Conservation (phyloP, 2,329 filamentous ascomycete genomes). For the Xylariaceae sp. region DNA sequence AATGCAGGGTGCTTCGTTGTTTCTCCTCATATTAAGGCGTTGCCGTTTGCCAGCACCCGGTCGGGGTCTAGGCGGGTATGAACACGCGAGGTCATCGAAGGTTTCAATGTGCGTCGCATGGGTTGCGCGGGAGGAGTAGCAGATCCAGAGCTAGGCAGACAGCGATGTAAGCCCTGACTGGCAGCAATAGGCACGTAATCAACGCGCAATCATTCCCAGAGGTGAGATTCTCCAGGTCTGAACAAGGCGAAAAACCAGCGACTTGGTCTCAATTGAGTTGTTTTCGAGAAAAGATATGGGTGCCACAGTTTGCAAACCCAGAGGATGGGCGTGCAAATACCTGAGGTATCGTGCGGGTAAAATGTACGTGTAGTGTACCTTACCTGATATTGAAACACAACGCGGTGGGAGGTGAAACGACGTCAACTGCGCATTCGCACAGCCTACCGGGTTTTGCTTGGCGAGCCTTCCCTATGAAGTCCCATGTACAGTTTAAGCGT, state of each 20-base stretch:
- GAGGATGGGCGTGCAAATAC: neutral
- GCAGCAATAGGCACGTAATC: neutral
- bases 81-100: constrained; percentile 27
- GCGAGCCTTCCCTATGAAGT: no score
- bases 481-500: no score
- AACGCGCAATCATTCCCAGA: neutral
- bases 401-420: neutral
- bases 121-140: neutral
- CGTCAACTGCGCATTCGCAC: neutral
- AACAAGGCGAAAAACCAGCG: no score
- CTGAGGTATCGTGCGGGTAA: neutral
- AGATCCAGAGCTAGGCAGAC: neutral
- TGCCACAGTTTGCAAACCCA: neutral
- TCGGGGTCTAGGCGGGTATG: constrained; percentile 26
- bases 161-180: constrained; percentile 1
- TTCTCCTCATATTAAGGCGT: constrained; percentile 27
- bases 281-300: no score
- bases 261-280: no score
- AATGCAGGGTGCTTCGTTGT: constrained; percentile 7
- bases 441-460: no score
- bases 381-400: neutral
- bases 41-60: constrained; percentile 24
- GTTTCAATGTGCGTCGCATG: neutral
- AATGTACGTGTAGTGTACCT: no score
- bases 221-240: neutral